A percentile compares a stretch with the other conserved stretches of the same genome.
phyloP scores from a whole-genome alignment of 2,329 filamentous ascomycete species.

The Drechslerella dactyloides region DNA sequence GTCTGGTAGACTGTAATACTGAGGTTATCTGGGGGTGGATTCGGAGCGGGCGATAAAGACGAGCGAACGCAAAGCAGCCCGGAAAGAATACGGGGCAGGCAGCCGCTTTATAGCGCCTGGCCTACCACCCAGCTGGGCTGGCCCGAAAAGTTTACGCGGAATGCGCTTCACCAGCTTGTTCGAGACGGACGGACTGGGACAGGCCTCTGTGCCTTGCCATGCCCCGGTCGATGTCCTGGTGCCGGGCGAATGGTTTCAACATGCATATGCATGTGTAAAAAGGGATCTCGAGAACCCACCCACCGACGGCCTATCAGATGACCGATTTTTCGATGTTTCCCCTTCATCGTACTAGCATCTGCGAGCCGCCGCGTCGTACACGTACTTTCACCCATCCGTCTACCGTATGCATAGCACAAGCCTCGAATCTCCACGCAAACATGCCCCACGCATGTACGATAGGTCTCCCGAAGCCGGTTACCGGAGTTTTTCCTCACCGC shows the following conservation, averaged over 20 bases:
- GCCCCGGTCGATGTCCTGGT: neutral
- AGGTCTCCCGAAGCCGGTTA: too few relatives aligned
- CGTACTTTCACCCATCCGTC: too few relatives aligned
- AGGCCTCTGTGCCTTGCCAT: neutral
- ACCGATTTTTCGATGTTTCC: conserved; percentile 12
- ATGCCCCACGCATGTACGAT: too few relatives aligned
- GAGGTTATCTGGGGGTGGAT: too few relatives aligned
- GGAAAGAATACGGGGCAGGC: conserved; percentile 33
- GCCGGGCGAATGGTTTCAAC: neutral
- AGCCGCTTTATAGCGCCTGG: conserved; percentile 39
- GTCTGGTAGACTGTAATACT: too few relatives aligned
- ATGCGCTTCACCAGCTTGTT: too few relatives aligned
- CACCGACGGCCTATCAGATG: conserved; percentile 6
- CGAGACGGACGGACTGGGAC: too few relatives aligned
- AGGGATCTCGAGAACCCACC: neutral
- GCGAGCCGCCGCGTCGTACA: neutral
- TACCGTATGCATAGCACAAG: too few relatives aligned
- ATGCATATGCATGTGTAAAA: conserved; percentile 1
- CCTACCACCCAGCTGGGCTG: neutral
- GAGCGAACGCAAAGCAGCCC: conserved; percentile 26
- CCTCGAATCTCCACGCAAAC: too few relatives aligned
- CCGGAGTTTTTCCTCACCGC: too few relatives aligned
- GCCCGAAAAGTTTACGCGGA: neutral
- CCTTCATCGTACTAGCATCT: conserved; percentile 1
- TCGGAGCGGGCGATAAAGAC: neutral